Evolutionary conservation across 2,329 filamentous ascomycete species (phyloP), one percentile per base, ranked within the genome.

Genomic region (Hypoxylon sp.): DNA sequence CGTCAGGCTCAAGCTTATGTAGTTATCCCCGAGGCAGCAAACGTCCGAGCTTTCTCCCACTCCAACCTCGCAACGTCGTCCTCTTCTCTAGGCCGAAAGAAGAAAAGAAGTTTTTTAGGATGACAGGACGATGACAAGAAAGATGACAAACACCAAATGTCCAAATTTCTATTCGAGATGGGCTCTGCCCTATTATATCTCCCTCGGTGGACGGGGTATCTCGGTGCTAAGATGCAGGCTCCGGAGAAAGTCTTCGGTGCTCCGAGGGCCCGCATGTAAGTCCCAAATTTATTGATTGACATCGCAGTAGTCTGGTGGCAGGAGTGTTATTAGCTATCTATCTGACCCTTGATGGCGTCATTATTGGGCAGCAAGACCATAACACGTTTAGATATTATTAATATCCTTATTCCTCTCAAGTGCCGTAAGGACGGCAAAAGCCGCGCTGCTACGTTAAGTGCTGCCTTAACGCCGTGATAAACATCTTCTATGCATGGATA

Each of bases 71-170:
- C 27, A 32, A 29, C 27, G 19, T 45, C 12, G 52, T 12, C 37
- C 19, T 29, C n/a, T 54, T 54, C 8, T 14, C 37, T 54, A 11
- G 9, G 32, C 39, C 23, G 14, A 11, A 23, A 23, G 19, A 46
- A 32, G 6, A 32, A 8, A 3, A n/a, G 43, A 32, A 32, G 27
- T n/a, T 23, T 45, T 8, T 39, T 23, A 21, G 29, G 41, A 19
- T 56, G 29, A 47, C 19, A 21, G 34, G 32, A 41, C 2, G 5
- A 41, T 3, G 5, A 63, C 8, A 23, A 7, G 16, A 41, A 41
- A 56, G 65, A 65, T 65, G 65, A 65, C 65, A 63, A 68, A 66
- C 63, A 32, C 47, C 47, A 63, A 69, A 63, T 69, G 48, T 52
- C 14, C 47, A 59, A 34, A 51, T n/a, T 61, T 46, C 60, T 51